Evolutionary conservation across 208 protist genomes (phyloP), one percentile per base, ranked within the genome.

Genomic region (Perkinsela sp.): DNA sequence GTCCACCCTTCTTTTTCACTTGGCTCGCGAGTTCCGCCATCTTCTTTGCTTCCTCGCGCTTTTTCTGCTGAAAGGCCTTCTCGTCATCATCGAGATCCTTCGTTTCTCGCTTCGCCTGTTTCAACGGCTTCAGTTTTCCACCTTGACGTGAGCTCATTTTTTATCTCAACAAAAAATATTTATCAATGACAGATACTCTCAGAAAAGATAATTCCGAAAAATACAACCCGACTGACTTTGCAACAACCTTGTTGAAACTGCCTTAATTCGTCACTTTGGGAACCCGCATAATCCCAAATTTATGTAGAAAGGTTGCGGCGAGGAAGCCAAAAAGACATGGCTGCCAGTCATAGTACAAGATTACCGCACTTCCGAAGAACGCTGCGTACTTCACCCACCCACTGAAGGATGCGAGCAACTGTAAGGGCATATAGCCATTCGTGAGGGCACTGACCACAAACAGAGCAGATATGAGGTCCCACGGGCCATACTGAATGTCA

Each of bases 281-380:
- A 22, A 57, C 22, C 13, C 40, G 40, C 40, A 57, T 57, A 22
- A 57, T 57, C 13, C 40, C 40, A 22, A 57, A 57, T 69, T 80
- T 86, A 75, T 80, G 87, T 28, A 92, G 78, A 48, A 75, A 77
- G 1, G 84, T 28, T 2, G 84, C 84, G 13, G 88, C 74, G n/a
- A 78, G 13, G 16, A 80, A 80, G 30, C 86, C 86, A 28, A 84
- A 74, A 22, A 84, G 30, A 32, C 80, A 87, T 30, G 83, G 84
- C 78, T 92, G 86, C 83, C 84, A 90, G 72, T 92, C 86, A 75
- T 84, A 92, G 75, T 88, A 92, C 65, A 82, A 30, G 69, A 92
- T 89, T 75, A 79, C 88, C 0, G 88, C 66, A 69, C 80, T 77
- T 1, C 86, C 86, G 13, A 92, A 82, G 78, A 80, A 89, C 68